A percentile compares a stretch with the other conserved stretches of the same genome.
Conservation (phyloP, 257 asterid genomes). For the Ajuga chamaepitys region DNA sequence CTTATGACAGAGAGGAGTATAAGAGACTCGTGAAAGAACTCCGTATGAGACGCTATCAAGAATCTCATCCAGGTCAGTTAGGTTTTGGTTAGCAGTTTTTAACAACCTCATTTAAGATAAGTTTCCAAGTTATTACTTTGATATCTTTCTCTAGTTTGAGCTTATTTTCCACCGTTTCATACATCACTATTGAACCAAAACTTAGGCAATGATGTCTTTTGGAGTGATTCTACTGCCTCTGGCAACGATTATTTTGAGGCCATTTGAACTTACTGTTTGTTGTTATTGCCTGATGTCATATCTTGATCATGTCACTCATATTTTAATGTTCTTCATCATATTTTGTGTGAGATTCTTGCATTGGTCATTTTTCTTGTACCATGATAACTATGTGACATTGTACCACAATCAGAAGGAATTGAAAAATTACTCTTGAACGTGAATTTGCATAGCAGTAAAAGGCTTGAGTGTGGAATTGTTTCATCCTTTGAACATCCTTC, state of each 20-base stretch:
- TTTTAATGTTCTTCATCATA: not conserved
- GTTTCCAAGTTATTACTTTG: not conserved
- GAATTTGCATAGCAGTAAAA: not conserved
- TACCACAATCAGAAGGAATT: not conserved
- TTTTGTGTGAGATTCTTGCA: not conserved
- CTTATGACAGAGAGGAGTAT: conserved; percentile 30
- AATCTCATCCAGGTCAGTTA: not conserved
- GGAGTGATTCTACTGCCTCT: not conserved
- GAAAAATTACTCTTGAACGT: not conserved
- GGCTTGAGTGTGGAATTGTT: not conserved
- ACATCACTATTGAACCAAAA: not conserved
- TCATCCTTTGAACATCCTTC: not conserved
- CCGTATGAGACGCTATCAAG: conserved; percentile 13
- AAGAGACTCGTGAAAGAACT: conserved; percentile 7
- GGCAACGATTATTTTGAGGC: not conserved
- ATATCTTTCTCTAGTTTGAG: not conserved
- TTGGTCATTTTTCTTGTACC: not conserved
- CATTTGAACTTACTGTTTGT: not conserved
- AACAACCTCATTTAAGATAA: not conserved
- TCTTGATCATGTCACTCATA: not conserved
- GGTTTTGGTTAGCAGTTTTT: not conserved
- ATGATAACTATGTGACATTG: not conserved
- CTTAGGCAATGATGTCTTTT: not conserved
- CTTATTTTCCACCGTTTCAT: not conserved
- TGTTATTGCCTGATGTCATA: not conserved